Conservation (phyloP, 768 basidiomycete genomes). For the Leccinum olivaceopallidum region DNA sequence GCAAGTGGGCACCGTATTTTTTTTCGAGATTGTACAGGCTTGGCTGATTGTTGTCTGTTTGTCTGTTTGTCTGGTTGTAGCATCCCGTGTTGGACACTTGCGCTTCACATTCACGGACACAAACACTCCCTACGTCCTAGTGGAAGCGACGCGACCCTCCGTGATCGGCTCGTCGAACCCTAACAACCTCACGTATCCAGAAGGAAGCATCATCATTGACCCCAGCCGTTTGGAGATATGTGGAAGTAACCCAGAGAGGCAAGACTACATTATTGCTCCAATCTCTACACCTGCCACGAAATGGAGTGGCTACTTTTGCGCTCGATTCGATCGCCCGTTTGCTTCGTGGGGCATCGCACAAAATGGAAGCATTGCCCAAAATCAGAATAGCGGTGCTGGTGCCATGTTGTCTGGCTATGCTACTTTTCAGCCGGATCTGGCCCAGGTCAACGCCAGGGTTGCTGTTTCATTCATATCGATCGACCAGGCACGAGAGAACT, state of each 20-base stretch:
- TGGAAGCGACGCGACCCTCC: constrained; percentile 67
- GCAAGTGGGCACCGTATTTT: constrained; percentile 47
- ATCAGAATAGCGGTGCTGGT: constrained; percentile 39
- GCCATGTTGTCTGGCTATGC: constrained; percentile 52
- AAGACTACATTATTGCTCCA: constrained; percentile 70
- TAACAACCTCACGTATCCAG: constrained; percentile 50
- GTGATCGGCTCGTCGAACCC: constrained; percentile 55
- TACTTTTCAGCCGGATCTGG: constrained; percentile 36
- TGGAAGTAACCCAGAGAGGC: constrained; percentile 66
- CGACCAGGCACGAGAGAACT: constrained; percentile 58
- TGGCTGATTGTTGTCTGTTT: constrained; percentile 5
- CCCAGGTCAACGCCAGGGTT: constrained; percentile 53
- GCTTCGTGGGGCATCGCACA: constrained; percentile 49
- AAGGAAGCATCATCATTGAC: constrained; percentile 51
- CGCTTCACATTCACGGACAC: constrained; percentile 62
- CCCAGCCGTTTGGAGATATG: constrained; percentile 49
- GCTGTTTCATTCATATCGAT: constrained; percentile 76
- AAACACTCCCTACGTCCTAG: constrained; percentile 53
- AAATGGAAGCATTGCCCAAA: constrained; percentile 39
- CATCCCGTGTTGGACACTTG: constrained; percentile 74
- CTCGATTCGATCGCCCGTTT: constrained; percentile 52
- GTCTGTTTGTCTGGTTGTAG: constrained; percentile 42
- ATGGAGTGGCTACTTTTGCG: constrained; percentile 54
- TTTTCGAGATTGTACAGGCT: background rate
- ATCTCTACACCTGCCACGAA: constrained; percentile 39